Evolutionary conservation across 305 asterid genomes (phyloP).

Genomic region (Petunia hybrid): DNA sequence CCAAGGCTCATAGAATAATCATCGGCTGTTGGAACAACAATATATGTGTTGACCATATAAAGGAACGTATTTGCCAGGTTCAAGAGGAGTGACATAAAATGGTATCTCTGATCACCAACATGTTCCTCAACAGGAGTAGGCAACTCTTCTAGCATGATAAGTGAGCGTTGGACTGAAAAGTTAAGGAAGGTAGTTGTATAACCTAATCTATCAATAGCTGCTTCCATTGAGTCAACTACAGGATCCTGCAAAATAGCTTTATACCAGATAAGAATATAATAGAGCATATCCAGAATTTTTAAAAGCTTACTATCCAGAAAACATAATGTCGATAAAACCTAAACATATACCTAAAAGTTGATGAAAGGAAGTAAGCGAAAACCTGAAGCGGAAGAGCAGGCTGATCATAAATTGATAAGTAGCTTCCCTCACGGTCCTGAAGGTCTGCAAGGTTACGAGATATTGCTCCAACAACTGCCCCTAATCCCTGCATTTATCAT

Average conservation of each 20-base stretch:
- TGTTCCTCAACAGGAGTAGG: constrained; percentile 71
- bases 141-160: constrained; percentile 94
- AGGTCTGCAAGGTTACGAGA: constrained; percentile 97
- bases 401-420: constrained; percentile 91
- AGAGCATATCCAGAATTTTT: constrained; percentile 26
- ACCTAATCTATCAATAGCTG: constrained; percentile 85
- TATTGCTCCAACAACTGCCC: constrained; percentile 98
- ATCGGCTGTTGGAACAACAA: constrained; percentile 97
- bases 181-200: constrained; percentile 85
- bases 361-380: constrained; percentile 29
- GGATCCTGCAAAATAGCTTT: constrained; percentile 67
- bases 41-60: constrained; percentile 95
- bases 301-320: constrained; percentile 17
- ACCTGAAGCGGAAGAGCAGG: constrained; percentile 93
- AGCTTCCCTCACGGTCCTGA: constrained; percentile 94
- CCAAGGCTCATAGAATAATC: constrained; percentile 97
- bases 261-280: constrained; percentile 37
- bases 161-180: constrained; percentile 93
- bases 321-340: background rate
- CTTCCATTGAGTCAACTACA: constrained; percentile 74
- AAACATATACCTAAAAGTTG: constrained; percentile 17
- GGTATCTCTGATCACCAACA: constrained; percentile 73
- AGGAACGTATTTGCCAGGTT: constrained; percentile 96
- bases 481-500: constrained; percentile 70
- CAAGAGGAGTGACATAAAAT: constrained; percentile 87